Conservation (phyloP, 768 basidiomycete species). For the Lentinula sp. region DNA sequence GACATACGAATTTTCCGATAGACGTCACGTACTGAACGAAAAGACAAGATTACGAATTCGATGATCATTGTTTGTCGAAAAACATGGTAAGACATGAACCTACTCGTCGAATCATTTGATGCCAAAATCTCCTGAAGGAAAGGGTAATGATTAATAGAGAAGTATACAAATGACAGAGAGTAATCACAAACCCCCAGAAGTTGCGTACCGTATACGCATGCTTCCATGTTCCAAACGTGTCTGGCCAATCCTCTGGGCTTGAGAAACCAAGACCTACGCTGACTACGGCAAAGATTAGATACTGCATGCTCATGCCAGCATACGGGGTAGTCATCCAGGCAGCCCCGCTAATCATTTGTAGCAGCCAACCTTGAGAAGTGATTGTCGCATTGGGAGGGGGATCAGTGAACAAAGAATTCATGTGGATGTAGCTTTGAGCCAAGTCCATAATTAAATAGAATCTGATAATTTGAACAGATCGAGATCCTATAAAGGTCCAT, state of each 20-base stretch:
- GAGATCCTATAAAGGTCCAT: conserved; percentile 8
- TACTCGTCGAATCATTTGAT: conserved; percentile 3
- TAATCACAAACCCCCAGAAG: background rate
- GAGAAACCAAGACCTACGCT: background rate
- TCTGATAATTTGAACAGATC: conserved; percentile 8
- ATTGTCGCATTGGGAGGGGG: conserved; percentile 6
- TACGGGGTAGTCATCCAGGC: background rate
- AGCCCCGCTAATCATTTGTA: background rate
- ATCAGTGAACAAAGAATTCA: conserved; percentile 10
- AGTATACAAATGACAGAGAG: background rate
- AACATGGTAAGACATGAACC: background rate
- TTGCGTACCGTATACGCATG: background rate
- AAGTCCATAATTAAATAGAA: conserved; percentile 13
- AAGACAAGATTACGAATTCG: background rate
- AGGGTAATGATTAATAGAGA: background rate
- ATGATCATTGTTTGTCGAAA: no score
- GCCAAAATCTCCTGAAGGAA: background rate
- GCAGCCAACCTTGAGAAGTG: conserved; percentile 12
- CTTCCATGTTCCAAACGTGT: background rate
- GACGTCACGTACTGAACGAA: background rate
- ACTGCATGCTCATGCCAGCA: background rate
- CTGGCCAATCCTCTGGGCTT: background rate
- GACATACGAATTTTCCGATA: background rate
- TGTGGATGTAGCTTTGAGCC: conserved; percentile 14
- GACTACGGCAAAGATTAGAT: background rate